Conservation (phyloP, 1,284 basidiomycete genomes). For the Irpex lacteus region DNA sequence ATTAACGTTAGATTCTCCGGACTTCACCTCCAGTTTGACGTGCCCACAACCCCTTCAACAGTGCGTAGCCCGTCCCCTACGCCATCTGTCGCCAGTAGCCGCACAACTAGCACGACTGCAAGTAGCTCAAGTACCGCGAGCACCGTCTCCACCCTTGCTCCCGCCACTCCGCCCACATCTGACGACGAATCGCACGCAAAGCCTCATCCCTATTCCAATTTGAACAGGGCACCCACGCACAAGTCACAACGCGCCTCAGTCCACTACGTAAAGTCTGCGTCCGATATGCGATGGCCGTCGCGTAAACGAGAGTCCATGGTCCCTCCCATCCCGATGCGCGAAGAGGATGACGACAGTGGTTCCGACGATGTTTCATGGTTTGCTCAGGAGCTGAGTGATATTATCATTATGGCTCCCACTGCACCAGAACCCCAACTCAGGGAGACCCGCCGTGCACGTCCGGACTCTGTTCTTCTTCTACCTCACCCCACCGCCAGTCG, state of each 20-base stretch:
- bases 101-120: constrained; percentile 22
- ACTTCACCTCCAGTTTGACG: constrained; percentile 25
- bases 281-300: constrained; percentile 14
- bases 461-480: constrained; percentile 29
- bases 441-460: constrained; percentile 22
- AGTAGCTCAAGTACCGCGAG: constrained; percentile 19
- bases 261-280: constrained; percentile 33
- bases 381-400: constrained; percentile 36
- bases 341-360: constrained; percentile 23
- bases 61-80: constrained; percentile 29
- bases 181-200: constrained; percentile 28
- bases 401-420: constrained; percentile 36
- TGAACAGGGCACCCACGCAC: constrained; percentile 22
- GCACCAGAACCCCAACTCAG: constrained; percentile 15
- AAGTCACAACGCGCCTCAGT: constrained; percentile 32
- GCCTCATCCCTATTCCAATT: constrained; percentile 15
- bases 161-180: constrained; percentile 28
- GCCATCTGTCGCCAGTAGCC: constrained; percentile 30
- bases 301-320: constrained; percentile 13
- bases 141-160: constrained; percentile 18
- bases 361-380: constrained; percentile 39
- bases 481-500: constrained; percentile 13
- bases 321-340: constrained; percentile 6
- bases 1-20: constrained; percentile 29
- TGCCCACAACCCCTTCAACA: constrained; percentile 24